Conservation (phyloP, 192 early-diverging fungal species). For the Umbelopsis isabellina region DNA sequence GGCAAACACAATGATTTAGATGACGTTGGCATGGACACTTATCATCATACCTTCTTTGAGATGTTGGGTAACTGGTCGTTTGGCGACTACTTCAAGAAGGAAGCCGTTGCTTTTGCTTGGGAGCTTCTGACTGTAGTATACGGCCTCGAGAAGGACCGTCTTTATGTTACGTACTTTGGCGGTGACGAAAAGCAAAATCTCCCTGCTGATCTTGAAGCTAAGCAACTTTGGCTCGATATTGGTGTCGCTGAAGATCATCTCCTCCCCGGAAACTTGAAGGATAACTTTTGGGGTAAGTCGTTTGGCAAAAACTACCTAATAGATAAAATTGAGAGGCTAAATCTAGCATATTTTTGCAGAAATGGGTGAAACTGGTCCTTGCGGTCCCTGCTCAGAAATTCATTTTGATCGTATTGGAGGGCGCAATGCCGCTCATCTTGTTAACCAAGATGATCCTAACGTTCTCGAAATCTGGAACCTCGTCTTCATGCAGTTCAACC, state of each 20-base stretch:
- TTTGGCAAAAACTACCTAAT: background rate
- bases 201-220: constrained; percentile 87
- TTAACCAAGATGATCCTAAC: constrained; percentile 97
- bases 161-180: constrained; percentile 97
- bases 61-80: constrained; percentile 99
- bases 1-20: constrained; percentile 99
- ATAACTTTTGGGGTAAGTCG: constrained; percentile 95
- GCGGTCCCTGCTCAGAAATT: constrained; percentile 97
- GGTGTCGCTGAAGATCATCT: constrained; percentile 84
- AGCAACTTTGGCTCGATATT: constrained; percentile 87
- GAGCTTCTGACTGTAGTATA: constrained; percentile 89
- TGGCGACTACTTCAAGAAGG: constrained; percentile 98
- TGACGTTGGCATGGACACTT: constrained; percentile 97
- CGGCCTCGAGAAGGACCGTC: constrained; percentile 78
- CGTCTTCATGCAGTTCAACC: constrained; percentile 99
- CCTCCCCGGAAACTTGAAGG: constrained; percentile 87
- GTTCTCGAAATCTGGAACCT: constrained; percentile 99
- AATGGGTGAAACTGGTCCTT: constrained; percentile 97
- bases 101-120: constrained; percentile 91
- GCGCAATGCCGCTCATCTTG: constrained; percentile 84
- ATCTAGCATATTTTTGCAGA: constrained; percentile 50
- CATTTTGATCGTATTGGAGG: constrained; percentile 97
- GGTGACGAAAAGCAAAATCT: constrained; percentile 84
- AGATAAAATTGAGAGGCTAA: background rate
- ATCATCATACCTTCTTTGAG: constrained; percentile 99